Base-by-base conservation (phyloP, 345 rosid species). In the Turritis glabra region DNA sequence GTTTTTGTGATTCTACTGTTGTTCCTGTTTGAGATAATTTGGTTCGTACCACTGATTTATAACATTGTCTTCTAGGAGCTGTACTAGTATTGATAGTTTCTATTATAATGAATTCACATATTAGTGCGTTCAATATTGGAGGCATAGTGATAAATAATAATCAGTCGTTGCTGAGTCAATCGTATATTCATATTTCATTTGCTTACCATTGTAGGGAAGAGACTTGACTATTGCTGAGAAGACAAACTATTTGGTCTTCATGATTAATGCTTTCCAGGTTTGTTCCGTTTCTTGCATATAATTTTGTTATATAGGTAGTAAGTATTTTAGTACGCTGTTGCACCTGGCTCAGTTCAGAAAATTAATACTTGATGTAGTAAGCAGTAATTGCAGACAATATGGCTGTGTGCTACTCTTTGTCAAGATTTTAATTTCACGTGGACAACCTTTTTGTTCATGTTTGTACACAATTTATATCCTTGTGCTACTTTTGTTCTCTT, bases 231-330 rank as follows among this genome's bases (percentile, higher is more conserved):
- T 85, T 75, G 85, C 96, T 4, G 99, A 95, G 89, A 95, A 89
- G 90, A 90, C 88, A 1, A 95, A 95, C 75, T 92, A 95, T 86
- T 71, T 95, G 68, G 92, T 95, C 80, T 92, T 95, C 81, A 86
- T 95, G 96, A 92, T 95, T 75, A 90, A 95, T 78, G 96, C 97
- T 48, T 95, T 95, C 77, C 99, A 92, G 99, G 99, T 95, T 85
- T 67, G 85, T 48, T 76, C 33, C 21, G 17, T 29, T 80, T 59
- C 63, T 59, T 35, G 69, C 27, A 9, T 66, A 13, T 72, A 14
- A 43, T 74, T 69, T 67, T 61, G 43, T 55, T 69, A 22, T 30
- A 61, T 69, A 4, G 11, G 29, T 56, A 8, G 75, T 23, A 43
- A 41, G 43, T 53, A 8, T 44, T n/a, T 35, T 27, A 15, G 54